Percentiles rank a stretch among this genome's conserved stretches.
Evolutionary conservation across 148 eudicot species (phyloP).

Genomic region (Rhododendron molle): DNA sequence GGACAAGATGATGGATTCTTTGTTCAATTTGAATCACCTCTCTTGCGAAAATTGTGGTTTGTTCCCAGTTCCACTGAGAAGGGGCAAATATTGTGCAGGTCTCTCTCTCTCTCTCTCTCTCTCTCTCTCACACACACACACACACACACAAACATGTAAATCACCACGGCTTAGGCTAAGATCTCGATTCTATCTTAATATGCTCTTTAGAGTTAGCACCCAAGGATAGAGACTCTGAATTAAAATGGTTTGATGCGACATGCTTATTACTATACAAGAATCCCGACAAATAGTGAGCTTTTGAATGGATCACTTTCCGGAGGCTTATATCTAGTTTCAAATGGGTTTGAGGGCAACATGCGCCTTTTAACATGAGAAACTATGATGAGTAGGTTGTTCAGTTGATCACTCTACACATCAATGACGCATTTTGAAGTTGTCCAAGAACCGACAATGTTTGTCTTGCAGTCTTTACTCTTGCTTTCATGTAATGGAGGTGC

Average conservation of each 20-base stretch:
- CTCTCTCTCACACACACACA: background rate
- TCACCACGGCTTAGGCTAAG: background rate
- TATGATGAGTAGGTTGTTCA: background rate
- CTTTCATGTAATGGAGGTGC: background rate
- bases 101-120: constrained; percentile 19
- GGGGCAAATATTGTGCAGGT: constrained; percentile 92
- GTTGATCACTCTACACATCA: background rate
- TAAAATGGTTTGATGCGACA: background rate
- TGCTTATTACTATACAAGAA: background rate
- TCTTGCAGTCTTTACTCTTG: background rate
- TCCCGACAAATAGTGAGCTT: background rate
- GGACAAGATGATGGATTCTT: constrained; percentile 92
- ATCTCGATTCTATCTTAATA: background rate
- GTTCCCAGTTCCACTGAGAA: constrained; percentile 69
- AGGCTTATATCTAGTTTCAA: background rate
- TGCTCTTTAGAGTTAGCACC: background rate
- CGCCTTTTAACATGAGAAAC: background rate
- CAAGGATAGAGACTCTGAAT: background rate
- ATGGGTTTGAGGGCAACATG: background rate
- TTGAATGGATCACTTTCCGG: background rate
- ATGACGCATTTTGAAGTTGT: background rate
- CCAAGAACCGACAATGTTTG: background rate
- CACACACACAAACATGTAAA: background rate
- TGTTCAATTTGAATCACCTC: constrained; percentile 84
- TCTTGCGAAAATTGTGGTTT: constrained; percentile 72